Evolutionary conservation across 805 yeast genomes (phyloP).

Genomic region (Candida koratica): DNA sequence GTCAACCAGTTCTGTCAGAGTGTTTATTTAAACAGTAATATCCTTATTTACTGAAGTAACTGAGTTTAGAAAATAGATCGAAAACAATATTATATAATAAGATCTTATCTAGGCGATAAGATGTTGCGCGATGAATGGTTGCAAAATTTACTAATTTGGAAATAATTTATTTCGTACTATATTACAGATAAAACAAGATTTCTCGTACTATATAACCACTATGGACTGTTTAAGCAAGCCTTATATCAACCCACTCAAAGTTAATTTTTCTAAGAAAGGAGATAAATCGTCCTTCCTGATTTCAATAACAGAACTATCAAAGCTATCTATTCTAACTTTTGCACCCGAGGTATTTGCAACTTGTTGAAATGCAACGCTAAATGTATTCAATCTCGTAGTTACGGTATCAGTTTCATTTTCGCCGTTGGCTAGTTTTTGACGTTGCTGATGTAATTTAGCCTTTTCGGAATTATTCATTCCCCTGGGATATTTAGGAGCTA

Average conservation of each 20-base stretch:
- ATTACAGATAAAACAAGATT: too few relatives aligned
- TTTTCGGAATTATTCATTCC: slow-evolving; percentile 35
- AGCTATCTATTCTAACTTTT: slow-evolving; percentile 85
- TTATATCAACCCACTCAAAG: slow-evolving; percentile 59
- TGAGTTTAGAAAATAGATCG: too few relatives aligned
- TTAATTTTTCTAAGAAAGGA: slow-evolving; percentile 80
- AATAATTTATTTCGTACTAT: too few relatives aligned
- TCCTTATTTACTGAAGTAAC: too few relatives aligned
- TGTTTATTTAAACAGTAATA: too few relatives aligned
- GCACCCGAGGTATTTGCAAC: slow-evolving; percentile 84
- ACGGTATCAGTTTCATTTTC: slow-evolving; percentile 35
- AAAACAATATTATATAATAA: too few relatives aligned
- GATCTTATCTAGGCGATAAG: too few relatives aligned
- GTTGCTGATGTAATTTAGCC: slow-evolving; percentile 27
- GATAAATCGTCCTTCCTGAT: slow-evolving; percentile 81
- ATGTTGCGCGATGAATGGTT: too few relatives aligned
- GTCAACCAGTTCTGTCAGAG: too few relatives aligned
- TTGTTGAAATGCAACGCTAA: slow-evolving; percentile 87
- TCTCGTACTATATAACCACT: too few relatives aligned
- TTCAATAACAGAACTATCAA: slow-evolving; percentile 91
- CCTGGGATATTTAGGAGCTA: slow-evolving; percentile 75
- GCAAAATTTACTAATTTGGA: too few relatives aligned
- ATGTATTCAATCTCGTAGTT: slow-evolving; percentile 61
- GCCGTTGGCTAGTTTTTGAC: slow-evolving; percentile 15
- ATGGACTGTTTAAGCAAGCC: too few relatives aligned